phyloP scores from a whole-genome alignment of 2,329 filamentous ascomycete genomes.

The Exophiala aquamarina region DNA sequence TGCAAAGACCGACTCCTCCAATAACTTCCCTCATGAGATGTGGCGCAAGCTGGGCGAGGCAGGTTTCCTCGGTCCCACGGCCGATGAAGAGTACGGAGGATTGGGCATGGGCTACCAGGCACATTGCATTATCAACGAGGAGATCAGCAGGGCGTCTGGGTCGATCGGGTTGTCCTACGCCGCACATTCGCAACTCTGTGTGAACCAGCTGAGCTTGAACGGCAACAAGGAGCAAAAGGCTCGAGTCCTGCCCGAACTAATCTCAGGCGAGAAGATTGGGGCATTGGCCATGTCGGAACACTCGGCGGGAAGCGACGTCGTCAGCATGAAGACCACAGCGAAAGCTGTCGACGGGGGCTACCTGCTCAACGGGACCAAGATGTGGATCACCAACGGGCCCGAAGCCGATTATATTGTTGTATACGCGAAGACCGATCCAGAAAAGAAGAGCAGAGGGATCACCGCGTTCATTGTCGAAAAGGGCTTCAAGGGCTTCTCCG shows the following conservation, averaged over 20 bases:
- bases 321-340: constrained; percentile 89
- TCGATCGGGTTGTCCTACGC: constrained; percentile 90
- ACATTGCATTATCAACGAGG: constrained; percentile 93
- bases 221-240: constrained; percentile 76
- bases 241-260: constrained; percentile 75
- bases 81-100: constrained; percentile 87
- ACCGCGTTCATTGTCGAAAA: constrained; percentile 87
- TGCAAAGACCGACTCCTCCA: constrained; percentile 75
- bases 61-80: constrained; percentile 87
- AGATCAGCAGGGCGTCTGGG: constrained; percentile 78
- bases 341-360: constrained; percentile 81
- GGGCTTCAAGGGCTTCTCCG: constrained; percentile 71
- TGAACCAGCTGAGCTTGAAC: constrained; percentile 94
- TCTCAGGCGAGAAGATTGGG: constrained; percentile 78
- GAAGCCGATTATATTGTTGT: constrained; percentile 92
- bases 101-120: constrained; percentile 93
- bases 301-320: constrained; percentile 86
- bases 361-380: constrained; percentile 85
- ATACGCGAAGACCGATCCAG: constrained; percentile 91
- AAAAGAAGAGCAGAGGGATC: constrained; percentile 81
- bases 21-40: constrained; percentile 86
- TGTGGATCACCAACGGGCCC: constrained; percentile 99
- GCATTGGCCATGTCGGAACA: constrained; percentile 95
- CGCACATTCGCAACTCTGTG: constrained; percentile 91
- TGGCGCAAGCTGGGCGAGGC: constrained; percentile 93